phyloP scores from a whole-genome alignment of 305 asterid genomes.

The Fraxinus albicans region DNA sequence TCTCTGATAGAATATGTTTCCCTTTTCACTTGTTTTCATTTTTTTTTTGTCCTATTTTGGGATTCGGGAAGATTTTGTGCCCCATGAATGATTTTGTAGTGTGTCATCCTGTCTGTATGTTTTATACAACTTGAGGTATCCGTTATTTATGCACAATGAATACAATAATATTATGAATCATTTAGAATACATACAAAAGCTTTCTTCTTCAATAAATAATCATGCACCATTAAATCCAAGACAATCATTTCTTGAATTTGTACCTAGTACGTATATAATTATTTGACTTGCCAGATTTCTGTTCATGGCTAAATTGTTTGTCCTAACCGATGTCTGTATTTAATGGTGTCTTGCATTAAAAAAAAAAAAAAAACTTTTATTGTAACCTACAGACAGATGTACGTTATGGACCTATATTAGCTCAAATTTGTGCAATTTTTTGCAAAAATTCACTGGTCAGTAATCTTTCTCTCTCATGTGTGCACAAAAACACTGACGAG shows the following conservation, averaged over 20 bases:
- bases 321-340: not conserved
- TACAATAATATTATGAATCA: not conserved
- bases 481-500: not conserved
- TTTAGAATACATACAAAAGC: not conserved
- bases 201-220: not conserved
- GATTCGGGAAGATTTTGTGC: constrained; percentile 43
- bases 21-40: constrained; percentile 26
- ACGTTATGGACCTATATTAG: not conserved
- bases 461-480: not conserved
- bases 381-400: not conserved
- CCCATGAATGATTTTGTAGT: constrained; percentile 34
- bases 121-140: constrained; percentile 13
- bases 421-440: not conserved
- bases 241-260: not conserved
- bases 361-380: not conserved
- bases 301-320: not conserved
- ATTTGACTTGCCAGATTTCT: not conserved
- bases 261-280: not conserved
- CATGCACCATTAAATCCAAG: not conserved
- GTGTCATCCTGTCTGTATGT: constrained; percentile 27
- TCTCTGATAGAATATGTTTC: constrained; percentile 27
- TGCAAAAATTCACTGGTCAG: not conserved
- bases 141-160: not conserved
- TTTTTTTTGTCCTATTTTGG: constrained; percentile 26
- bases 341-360: not conserved